Percentiles rank a stretch among this genome's conserved stretches.
phyloP scores from a whole-genome alignment of 108 stramenopile species.

The Aurantiochytrium sp. region DNA sequence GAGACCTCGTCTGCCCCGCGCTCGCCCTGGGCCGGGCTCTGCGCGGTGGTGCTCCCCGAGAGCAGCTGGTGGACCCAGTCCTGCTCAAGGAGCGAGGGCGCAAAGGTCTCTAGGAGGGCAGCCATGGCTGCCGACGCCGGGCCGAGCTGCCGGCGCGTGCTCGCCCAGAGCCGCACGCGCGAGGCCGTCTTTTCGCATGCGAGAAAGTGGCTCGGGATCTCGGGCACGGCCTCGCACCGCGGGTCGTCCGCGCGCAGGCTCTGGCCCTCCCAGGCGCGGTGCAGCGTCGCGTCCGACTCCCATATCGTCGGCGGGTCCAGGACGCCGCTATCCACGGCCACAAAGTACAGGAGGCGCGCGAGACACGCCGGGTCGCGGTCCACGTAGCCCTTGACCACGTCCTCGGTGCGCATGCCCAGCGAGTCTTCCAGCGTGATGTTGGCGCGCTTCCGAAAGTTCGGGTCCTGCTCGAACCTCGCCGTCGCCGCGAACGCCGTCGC shows the following conservation, averaged over 20 bases:
- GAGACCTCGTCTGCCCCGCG: background rate
- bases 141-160: background rate
- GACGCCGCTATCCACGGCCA: background rate
- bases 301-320: background rate
- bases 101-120: background rate
- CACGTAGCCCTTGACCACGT: background rate
- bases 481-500: background rate
- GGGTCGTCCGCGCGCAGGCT: background rate
- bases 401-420: background rate
- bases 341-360: background rate
- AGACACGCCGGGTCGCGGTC: background rate
- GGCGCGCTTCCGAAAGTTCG: background rate
- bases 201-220: background rate
- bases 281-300: background rate
- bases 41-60: background rate
- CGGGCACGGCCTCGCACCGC: background rate
- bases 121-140: background rate
- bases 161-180: background rate
- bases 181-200: background rate
- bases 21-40: background rate
- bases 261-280: background rate
- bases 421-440: background rate
- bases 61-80: background rate
- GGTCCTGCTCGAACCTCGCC: background rate
- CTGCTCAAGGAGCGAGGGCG: background rate